phyloP scores from a whole-genome alignment of 2,329 filamentous ascomycete species.

The Pseudohalonectria lignicola region DNA sequence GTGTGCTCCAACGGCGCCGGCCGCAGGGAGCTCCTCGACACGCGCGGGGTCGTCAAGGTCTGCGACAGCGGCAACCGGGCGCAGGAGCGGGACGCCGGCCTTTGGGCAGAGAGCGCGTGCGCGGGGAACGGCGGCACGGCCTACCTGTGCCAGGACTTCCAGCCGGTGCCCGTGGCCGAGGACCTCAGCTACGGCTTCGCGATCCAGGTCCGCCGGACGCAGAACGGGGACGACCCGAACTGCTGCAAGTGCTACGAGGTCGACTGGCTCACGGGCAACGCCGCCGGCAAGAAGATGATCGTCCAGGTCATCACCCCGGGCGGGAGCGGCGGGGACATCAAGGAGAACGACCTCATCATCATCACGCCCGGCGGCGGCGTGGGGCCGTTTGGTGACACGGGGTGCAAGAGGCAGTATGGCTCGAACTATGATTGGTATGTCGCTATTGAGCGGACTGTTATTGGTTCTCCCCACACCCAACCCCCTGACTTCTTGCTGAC shows the following conservation, averaged over 20 bases:
- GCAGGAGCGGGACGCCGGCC: background rate
- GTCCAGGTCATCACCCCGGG: conserved; percentile 11
- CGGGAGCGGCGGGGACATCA: conserved; percentile 7
- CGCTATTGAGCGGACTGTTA: background rate
- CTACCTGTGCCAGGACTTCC: conserved; percentile 11
- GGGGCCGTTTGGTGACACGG: conserved; percentile 9
- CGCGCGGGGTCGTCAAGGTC: background rate
- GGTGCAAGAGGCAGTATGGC: conserved; percentile 11
- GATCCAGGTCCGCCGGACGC: conserved; percentile 3
- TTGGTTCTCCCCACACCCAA: no score
- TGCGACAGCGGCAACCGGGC: background rate
- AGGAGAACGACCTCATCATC: conserved; percentile 8
- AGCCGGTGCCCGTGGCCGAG: conserved; percentile 9
- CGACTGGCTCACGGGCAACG: conserved; percentile 9
- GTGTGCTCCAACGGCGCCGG: background rate
- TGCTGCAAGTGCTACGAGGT: conserved; percentile 14
- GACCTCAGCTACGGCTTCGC: conserved; percentile 13
- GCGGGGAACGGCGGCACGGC: conserved; percentile 4
- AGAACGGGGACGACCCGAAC: conserved; percentile 5
- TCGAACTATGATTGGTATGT: conserved; percentile 7
- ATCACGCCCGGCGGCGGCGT: conserved; percentile 6
- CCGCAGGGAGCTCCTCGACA: background rate
- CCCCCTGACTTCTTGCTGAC: no score
- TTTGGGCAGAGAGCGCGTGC: background rate
- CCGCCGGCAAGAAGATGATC: conserved; percentile 12